Evolutionary conservation across 495 filamentous ascomycete species (phyloP), one percentile per base, ranked within the genome.

Genomic region (Evansstolkia leycettana): DNA sequence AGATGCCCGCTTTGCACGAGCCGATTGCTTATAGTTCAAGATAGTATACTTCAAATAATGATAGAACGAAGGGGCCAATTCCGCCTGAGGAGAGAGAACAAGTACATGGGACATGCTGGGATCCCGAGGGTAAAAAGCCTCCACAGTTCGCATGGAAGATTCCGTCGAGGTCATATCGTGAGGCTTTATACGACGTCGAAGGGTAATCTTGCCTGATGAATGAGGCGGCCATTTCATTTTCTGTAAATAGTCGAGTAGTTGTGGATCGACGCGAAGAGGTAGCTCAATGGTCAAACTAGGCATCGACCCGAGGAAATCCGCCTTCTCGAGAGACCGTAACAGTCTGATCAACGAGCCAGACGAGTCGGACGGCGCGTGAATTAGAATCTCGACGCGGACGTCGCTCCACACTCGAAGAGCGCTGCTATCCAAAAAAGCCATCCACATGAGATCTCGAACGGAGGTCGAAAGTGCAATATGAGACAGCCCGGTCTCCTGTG

Each of bases 201-300:
- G 57, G 3, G 72, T 77, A 8, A 90, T 43, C 33, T 39, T 58
- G 46, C 31, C 60, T 54, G 38, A 42, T 12, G 58, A 45, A 13
- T 58, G 50, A 7, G 78, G 72, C 11, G 81, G 77, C 76, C 82
- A 88, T 13, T 63, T 48, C 34, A 85, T 72, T 2, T 50, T 52
- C 31, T 74, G 64, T 10, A 88, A 50, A 45, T 75, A 86, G 5
- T 51, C 50, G 36, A 67, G 63, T 14, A 78, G 75, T 5, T 70
- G 65, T 25, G 51, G 43, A 38, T 89, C 82, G 6, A 84, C 60
- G 20, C 68, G 55, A 36, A 69, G 57, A 5, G 85, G 81, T 15
- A 94, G 72, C 46, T 94, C 86, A 36, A 94, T 74, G 9, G 82
- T 88, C 13, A 94, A 53, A 48, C 76, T 70, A 1, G 86, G 85